These are phyloP conservation scores for Aureobasidium uvarum DNA, from an alignment of 2,329 filamentous ascomycete species.

Conservation along the genomic window DNA sequence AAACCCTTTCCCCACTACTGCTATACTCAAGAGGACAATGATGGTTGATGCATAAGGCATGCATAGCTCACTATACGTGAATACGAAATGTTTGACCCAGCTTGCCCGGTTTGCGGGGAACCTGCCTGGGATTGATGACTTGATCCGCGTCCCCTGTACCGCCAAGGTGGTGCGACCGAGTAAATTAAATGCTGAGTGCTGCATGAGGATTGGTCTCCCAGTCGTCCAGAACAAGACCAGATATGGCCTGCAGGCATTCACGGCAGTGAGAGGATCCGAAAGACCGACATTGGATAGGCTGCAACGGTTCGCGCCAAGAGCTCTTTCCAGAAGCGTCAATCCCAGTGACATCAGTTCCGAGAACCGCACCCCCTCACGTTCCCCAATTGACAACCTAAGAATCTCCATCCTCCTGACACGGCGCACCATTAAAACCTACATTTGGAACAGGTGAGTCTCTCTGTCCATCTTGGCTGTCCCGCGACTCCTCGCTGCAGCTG, in stretches of 20 bases:
- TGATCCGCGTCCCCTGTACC: constrained; percentile 7
- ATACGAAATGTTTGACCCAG: constrained; percentile 16
- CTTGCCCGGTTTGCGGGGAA: constrained; percentile 16
- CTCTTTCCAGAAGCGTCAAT: constrained; percentile 8
- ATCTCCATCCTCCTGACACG: constrained; percentile 15
- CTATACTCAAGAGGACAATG: neutral
- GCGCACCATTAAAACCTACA: neutral
- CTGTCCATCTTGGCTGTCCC: neutral
- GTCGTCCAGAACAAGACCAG: neutral
- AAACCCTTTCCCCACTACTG: neutral
- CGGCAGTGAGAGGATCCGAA: constrained; percentile 1
- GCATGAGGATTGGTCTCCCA: neutral
- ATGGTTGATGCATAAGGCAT: neutral
- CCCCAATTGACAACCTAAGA: constrained; percentile 25
- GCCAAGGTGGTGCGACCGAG: neutral
- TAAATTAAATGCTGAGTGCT: neutral
- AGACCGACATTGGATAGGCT: constrained; percentile 8
- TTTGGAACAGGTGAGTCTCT: constrained; percentile 10
- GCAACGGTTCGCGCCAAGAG: constrained; percentile 5
- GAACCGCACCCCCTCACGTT: constrained; percentile 21
- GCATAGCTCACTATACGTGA: constrained; percentile 11
- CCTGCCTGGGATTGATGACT: constrained; percentile 15
- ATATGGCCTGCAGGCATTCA: neutral
- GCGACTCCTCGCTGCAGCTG: neutral
- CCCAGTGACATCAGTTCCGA: neutral